Conservation (phyloP, 768 basidiomycete genomes). For the Lactarius hatsudake region DNA sequence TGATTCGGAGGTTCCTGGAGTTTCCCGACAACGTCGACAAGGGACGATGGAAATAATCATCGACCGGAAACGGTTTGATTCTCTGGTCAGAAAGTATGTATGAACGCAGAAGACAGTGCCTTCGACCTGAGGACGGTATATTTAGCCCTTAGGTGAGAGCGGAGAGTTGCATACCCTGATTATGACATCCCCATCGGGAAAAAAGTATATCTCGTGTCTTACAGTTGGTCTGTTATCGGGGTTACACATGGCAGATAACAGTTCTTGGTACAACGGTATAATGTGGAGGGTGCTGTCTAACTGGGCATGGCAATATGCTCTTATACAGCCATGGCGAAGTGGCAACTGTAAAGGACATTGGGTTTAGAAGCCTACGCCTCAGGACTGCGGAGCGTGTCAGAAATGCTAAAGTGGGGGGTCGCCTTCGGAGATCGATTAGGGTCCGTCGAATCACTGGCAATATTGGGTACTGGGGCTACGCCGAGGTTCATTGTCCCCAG, state of each 20-base stretch:
- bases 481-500: no score
- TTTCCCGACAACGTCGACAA: conserved; percentile 22
- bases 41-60: conserved; percentile 27
- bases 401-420: neutral
- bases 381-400: neutral
- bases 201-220: neutral
- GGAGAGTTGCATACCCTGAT: neutral
- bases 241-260: no score
- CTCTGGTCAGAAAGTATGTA: conserved; percentile 60
- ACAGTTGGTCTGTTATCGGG: neutral
- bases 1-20: conserved; percentile 32
- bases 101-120: conserved; percentile 56
- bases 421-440: neutral
- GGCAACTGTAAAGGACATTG: neutral
- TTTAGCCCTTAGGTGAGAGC: neutral
- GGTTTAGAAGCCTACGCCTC: neutral
- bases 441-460: neutral
- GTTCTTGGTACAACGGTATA: neutral
- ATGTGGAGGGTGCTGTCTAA: neutral
- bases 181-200: neutral
- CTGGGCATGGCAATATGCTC: neutral
- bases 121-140: conserved; percentile 44
- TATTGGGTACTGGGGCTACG: neutral
- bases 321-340: conserved; percentile 5
- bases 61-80: conserved; percentile 47